Evolutionary conservation across 1,284 basidiomycete genomes (phyloP), one percentile per base, ranked within the genome.

Genomic region (Moesziomyces sp.): DNA sequence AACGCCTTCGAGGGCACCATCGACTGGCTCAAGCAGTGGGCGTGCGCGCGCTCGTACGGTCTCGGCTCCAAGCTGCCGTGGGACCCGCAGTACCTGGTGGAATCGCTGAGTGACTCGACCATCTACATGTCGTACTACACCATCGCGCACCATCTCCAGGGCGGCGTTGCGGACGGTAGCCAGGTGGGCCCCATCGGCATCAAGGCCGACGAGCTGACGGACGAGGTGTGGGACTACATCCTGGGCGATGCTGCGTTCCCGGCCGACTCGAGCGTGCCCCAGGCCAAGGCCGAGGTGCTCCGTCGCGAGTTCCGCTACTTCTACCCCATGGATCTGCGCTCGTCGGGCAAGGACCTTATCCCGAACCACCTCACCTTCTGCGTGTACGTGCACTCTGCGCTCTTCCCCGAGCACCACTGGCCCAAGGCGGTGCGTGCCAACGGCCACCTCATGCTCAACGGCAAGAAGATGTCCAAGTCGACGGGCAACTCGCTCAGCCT

Each of bases 51-150:
- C 57, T 94, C 93, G 21, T 99, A 96, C 85, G 97, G 97, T 69
- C 88, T 99, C 69, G 97, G 97, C 35, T 96, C 96, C 14, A 92
- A 92, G 84, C 87, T 99, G 66, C 97, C 97, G 1, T 99, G 96
- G 95, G 96, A 99, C 84, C 92, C 91, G 16, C 90, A 93, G 59
- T 98, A 96, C 89, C 88, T 99, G 80, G 94, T 99, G 52, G 97
- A 99, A 86, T 94, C 93, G 80, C 86, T 99, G 83, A 95, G 92
- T 76, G 97, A 99, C 86, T 98, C 96, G 14, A 99, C 97, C 28
- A 92, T 99, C 85, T 99, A 99, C 87, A 98, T 97, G 95, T 89
- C 92, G 35, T 99, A 97, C 87, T 99, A 99, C 87, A 97, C 97
- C 7, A 89, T 99, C 64, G 90, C 94, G 8, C 76, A 83, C 70